Conservation (phyloP, 371 early-diverging fungal species). For the Actinomortierella wolfii region DNA sequence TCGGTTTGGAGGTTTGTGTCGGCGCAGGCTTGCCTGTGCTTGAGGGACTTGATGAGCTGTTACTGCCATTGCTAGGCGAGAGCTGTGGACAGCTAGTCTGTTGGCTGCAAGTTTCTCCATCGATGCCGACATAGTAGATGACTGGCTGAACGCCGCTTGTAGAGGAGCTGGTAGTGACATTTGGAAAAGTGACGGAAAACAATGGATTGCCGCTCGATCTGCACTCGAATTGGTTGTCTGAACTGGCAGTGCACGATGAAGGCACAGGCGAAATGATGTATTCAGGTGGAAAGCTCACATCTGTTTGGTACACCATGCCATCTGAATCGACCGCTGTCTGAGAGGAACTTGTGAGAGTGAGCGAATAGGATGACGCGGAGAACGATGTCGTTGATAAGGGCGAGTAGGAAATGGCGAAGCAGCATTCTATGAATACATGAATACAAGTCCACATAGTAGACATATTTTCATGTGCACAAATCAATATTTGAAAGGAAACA, state of each 20-base stretch:
- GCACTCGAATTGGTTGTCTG: slow-evolving; percentile 13
- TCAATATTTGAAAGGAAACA: no score
- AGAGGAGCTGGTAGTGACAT: slow-evolving; percentile 3
- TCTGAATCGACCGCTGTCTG: slow-evolving; percentile 19
- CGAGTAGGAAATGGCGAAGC: no score
- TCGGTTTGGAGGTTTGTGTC: neutral
- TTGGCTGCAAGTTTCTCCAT: slow-evolving; percentile 17
- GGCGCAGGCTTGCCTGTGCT: no score
- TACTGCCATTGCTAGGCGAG: slow-evolving; percentile 1
- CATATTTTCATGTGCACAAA: no score
- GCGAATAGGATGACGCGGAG: slow-evolving; percentile 7
- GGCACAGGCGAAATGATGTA: slow-evolving; percentile 22
- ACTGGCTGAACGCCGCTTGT: no score
- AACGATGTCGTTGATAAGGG: neutral
- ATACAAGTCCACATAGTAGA: no score
- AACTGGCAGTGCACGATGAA: slow-evolving; percentile 4
- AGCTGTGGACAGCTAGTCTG: slow-evolving; percentile 4
- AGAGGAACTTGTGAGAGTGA: slow-evolving; percentile 16
- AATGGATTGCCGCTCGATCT: slow-evolving; percentile 1
- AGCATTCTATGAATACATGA: no score
- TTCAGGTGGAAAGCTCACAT: slow-evolving; percentile 16
- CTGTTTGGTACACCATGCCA: slow-evolving; percentile 1
- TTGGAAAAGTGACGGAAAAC: slow-evolving; percentile 10
- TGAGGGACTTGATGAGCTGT: no score
- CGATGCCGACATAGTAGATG: slow-evolving; percentile 17